phyloP scores from a whole-genome alignment of 78 protist genomes.

The Dictyostelium capitatum region DNA sequence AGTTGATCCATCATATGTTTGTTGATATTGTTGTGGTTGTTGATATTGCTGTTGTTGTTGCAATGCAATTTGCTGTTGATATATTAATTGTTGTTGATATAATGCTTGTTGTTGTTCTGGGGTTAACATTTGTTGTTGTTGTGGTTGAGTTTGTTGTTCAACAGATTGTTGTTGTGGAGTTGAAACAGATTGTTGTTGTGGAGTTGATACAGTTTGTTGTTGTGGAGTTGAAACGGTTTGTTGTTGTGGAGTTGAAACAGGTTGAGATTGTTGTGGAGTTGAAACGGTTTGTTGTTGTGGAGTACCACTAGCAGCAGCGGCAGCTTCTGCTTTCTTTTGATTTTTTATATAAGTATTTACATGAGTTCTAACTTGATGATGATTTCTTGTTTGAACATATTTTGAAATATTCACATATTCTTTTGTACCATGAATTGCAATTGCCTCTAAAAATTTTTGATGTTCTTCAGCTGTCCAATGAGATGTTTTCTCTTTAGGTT shows the following conservation, averaged over 20 bases:
- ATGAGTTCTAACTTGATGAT: conserved; percentile 62
- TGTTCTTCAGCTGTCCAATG: conserved; percentile 73
- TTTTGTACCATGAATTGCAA: conserved; percentile 17
- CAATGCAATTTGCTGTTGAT: not conserved
- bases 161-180: not conserved
- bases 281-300: not conserved
- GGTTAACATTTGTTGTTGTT: not conserved
- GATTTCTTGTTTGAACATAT: conserved; percentile 39
- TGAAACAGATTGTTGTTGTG: not conserved
- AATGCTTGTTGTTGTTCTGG: not conserved
- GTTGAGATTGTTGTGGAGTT: not conserved
- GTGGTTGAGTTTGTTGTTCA: not conserved
- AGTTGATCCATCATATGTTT: not conserved
- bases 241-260: conserved; percentile 10
- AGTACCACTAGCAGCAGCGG: not conserved
- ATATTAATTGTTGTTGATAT: not conserved
- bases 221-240: conserved; percentile 11
- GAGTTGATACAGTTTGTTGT: conserved; percentile 13
- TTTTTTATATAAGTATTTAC: conserved; percentile 55
- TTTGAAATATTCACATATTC: conserved; percentile 18
- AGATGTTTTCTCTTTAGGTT: conserved; percentile 21
- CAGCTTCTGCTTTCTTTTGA: conserved; percentile 32
- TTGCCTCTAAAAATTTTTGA: conserved; percentile 53
- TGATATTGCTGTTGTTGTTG: not conserved
- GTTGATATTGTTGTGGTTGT: not conserved